Evolutionary conservation across 768 basidiomycete genomes (phyloP), one percentile per base, ranked within the genome.

Genomic region (Amanita subjunquillea): DNA sequence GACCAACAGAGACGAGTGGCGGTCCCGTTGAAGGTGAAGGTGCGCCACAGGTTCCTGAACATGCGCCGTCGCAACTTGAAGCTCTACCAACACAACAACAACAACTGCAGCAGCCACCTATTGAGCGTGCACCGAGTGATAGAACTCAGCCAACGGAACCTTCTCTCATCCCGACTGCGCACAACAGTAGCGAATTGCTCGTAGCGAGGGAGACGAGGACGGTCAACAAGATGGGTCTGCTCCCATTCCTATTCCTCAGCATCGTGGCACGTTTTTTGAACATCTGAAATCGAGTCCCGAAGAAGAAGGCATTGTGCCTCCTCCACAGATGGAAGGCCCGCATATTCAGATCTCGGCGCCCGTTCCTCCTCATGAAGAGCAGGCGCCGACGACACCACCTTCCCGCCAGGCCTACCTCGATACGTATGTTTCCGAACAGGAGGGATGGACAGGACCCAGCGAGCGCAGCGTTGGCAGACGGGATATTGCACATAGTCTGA

Each of bases 161-260:
- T 30, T 30, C 49, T 15, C 10, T 17, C n/a, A 13, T 41, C 12
- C 38, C 49, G 4, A 36, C 47, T 20, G 37, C 37, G n/a, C 34
- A 48, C 6, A 20, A 15, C 17, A 48, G 47, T 13, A 25, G 4
- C 47, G 47, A 48, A 5, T 17, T 32, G 6, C 47, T 38, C 34
- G 47, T 20, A 12, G 22, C 4, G 10, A 29, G 30, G 20, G 15
- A 7, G 32, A 12, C 12, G 22, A 37, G 15, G 34, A 34, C 13
- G 4, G 4, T 13, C n/a, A 46, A 17, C 25, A 32, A 30, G 44
- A 30, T 15, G 40, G 17, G 38, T 40, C 38, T 27, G 48, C 36
- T 12, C 48, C 48, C n/a, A 20, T 50, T 40, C 48, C 48, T 29
- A 50, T 50, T 7, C 39, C 39, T 8, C 48, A 50, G 37, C 20